phyloP scores from a whole-genome alignment of 2,329 filamentous ascomycete genomes.

The Arthrobotrys conoides region DNA sequence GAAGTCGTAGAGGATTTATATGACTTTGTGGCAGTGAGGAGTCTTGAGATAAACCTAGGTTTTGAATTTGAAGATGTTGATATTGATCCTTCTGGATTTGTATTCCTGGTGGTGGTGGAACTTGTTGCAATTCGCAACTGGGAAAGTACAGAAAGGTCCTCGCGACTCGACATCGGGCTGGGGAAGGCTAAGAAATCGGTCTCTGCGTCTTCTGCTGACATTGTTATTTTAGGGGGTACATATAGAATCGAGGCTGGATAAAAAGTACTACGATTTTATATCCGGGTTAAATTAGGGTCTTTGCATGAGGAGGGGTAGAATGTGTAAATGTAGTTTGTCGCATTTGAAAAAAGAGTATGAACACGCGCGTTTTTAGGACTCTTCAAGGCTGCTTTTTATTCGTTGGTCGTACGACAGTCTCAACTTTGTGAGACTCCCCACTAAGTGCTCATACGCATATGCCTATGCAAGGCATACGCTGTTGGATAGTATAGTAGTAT shows the following conservation, averaged over 20 bases:
- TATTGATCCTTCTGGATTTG: neutral
- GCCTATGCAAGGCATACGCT: too few relatives aligned
- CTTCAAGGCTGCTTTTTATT: too few relatives aligned
- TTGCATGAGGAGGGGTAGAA: neutral
- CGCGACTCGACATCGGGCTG: neutral
- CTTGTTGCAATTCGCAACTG: slow-evolving; percentile 3
- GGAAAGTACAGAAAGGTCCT: neutral
- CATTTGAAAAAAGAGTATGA: too few relatives aligned
- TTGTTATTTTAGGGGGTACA: neutral
- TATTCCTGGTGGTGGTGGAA: neutral
- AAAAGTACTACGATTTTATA: too few relatives aligned
- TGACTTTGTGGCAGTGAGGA: neutral
- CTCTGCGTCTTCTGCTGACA: neutral
- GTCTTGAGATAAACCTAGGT: neutral
- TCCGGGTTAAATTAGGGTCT: too few relatives aligned
- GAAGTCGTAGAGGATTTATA: neutral
- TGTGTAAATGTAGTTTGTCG: too few relatives aligned
- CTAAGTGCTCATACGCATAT: too few relatives aligned
- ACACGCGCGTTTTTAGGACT: too few relatives aligned
- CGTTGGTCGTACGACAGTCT: too few relatives aligned
- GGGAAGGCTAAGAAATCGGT: neutral
- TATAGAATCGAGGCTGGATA: too few relatives aligned
- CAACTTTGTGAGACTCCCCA: too few relatives aligned
- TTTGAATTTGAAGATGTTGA: neutral
- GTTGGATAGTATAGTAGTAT: too few relatives aligned